These are phyloP conservation scores for Ophiostoma novo-ulmi DNA, from an alignment of 2,329 filamentous ascomycete species.

Conservation along the genomic window DNA sequence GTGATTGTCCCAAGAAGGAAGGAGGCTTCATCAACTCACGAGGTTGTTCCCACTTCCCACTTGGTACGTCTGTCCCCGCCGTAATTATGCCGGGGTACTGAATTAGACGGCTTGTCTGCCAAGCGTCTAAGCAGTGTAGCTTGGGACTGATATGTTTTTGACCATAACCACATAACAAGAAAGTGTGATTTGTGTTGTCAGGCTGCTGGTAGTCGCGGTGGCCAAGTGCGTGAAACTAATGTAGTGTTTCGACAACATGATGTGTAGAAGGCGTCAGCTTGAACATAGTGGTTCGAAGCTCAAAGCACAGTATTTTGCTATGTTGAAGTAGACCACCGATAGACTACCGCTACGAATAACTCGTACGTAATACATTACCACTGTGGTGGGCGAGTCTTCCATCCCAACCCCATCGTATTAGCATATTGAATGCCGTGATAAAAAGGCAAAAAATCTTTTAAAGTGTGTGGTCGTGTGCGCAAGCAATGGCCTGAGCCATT, in stretches of 20 bases:
- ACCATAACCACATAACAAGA: too few relatives aligned
- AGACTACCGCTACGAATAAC: not conserved
- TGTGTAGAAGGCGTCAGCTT: not conserved
- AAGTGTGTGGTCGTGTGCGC: not conserved
- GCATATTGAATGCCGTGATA: not conserved
- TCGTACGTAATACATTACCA: not conserved
- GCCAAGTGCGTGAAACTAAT: too few relatives aligned
- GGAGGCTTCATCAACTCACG: conserved; percentile 7
- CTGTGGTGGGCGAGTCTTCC: not conserved
- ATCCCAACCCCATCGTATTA: not conserved
- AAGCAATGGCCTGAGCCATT: not conserved
- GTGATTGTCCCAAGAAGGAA: conserved; percentile 5
- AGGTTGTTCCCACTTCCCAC: conserved; percentile 4
- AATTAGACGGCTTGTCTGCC: not conserved
- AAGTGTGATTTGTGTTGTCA: too few relatives aligned
- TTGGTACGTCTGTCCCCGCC: not conserved
- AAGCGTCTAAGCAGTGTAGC: not conserved
- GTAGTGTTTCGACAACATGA: not conserved
- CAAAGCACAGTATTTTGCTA: too few relatives aligned
- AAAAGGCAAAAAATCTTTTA: not conserved
- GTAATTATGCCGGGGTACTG: not conserved
- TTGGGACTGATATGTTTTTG: too few relatives aligned
- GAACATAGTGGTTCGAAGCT: not conserved
- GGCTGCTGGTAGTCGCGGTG: too few relatives aligned
- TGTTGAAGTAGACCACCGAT: not conserved